Conservation (phyloP, 2,329 filamentous ascomycete species). For the Fusarium buxicola region DNA sequence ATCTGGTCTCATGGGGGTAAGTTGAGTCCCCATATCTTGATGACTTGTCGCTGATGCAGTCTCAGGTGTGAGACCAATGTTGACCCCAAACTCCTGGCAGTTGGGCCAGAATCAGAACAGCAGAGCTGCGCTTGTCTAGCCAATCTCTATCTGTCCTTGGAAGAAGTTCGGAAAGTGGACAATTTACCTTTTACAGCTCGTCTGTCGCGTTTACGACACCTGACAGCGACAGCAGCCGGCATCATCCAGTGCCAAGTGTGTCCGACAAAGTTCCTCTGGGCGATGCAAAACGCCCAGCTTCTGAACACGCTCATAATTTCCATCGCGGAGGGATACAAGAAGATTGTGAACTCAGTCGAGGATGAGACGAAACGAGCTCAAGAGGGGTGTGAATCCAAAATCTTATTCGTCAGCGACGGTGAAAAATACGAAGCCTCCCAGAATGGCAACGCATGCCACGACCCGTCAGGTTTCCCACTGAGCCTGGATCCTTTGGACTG, state of each 20-base stretch:
- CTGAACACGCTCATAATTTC: constrained; percentile 42
- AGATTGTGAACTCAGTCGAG: constrained; percentile 36
- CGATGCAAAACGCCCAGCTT: constrained; percentile 45
- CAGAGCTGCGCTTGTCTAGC: constrained; percentile 42
- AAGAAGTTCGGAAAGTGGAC: constrained; percentile 41
- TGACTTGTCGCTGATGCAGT: constrained; percentile 14
- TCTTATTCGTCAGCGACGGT: constrained; percentile 25
- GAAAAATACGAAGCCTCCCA: background rate
- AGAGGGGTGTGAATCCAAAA: constrained; percentile 30
- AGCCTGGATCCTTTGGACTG: constrained; percentile 34
- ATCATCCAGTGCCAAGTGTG: constrained; percentile 41
- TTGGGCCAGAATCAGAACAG: constrained; percentile 19
- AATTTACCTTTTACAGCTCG: constrained; percentile 32
- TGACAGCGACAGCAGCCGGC: constrained; percentile 25
- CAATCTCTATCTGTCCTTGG: constrained; percentile 40
- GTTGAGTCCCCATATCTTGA: background rate
- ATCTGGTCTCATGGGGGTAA: constrained; percentile 33
- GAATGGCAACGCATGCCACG: background rate
- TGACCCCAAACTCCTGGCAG: constrained; percentile 18
- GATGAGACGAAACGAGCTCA: constrained; percentile 35
- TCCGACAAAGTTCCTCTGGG: constrained; percentile 43
- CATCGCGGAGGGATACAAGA: constrained; percentile 42
- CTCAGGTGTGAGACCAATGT: constrained; percentile 36
- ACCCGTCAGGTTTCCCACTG: constrained; percentile 13
- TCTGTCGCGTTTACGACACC: constrained; percentile 28